Evolutionary conservation across 148 eudicot species (phyloP).

Genomic region (Fagopyrum esculentum): DNA sequence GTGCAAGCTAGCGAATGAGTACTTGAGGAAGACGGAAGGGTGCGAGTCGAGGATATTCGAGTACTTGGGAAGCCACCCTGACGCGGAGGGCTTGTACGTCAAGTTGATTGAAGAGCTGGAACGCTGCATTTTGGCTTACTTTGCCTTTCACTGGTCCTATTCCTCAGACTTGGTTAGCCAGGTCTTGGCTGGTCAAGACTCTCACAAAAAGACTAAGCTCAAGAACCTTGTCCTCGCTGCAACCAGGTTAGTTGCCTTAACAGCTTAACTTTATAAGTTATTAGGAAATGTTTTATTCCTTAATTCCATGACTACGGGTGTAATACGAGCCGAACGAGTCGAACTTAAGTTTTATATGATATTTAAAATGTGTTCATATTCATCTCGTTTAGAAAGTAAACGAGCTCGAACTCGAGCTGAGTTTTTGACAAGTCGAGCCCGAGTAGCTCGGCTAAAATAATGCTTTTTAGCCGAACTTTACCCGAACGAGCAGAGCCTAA

Average conservation of each 20-base stretch:
- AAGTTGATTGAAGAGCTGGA: slow-evolving; percentile 81
- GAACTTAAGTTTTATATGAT: too few relatives aligned
- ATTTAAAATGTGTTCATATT: too few relatives aligned
- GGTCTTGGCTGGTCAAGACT: slow-evolving; percentile 54
- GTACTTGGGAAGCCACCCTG: slow-evolving; percentile 38
- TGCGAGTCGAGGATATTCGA: slow-evolving; percentile 51
- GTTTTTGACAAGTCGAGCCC: too few relatives aligned
- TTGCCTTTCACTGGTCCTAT: slow-evolving; percentile 73
- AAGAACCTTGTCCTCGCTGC: slow-evolving; percentile 71
- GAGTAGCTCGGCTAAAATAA: too few relatives aligned
- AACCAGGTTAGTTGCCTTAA: slow-evolving; percentile 40
- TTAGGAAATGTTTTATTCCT: background rate
- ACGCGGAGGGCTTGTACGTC: slow-evolving; percentile 47
- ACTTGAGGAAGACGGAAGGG: slow-evolving; percentile 47
- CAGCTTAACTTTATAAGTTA: background rate
- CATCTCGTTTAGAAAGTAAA: too few relatives aligned
- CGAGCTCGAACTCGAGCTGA: too few relatives aligned
- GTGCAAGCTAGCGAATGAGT: slow-evolving; percentile 54
- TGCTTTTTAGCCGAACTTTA: too few relatives aligned
- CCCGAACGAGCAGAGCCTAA: too few relatives aligned
- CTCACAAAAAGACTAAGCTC: slow-evolving; percentile 49
- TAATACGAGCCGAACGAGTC: too few relatives aligned
- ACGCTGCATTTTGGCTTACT: slow-evolving; percentile 68
- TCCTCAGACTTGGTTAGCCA: slow-evolving; percentile 51
- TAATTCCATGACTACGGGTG: too few relatives aligned